phyloP scores from a whole-genome alignment of 164 flowering plant species.

The Paratinospora sagittata region DNA sequence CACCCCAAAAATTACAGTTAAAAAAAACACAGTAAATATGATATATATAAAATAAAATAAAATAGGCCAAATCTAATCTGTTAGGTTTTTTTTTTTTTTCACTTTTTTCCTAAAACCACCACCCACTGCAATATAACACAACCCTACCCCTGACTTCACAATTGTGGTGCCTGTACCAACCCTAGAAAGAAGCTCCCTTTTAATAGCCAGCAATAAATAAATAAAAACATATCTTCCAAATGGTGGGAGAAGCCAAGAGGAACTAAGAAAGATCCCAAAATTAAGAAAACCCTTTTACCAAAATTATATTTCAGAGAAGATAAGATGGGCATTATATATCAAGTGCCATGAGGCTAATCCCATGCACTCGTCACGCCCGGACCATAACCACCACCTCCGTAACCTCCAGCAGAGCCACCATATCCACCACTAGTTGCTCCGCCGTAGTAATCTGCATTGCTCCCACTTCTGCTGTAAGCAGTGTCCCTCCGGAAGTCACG shows the following conservation, averaged over 20 bases:
- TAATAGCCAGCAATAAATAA: not conserved
- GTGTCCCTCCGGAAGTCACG: conserved; percentile 56
- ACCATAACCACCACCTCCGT: conserved; percentile 28
- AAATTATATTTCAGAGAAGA: conserved; percentile 18
- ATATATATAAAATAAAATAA: not conserved
- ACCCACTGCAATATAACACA: conserved; percentile 5
- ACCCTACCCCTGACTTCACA: not conserved
- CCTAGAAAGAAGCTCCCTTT: not conserved
- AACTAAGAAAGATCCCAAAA: not conserved
- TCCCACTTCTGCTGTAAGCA: conserved; percentile 31
- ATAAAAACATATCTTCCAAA: not conserved
- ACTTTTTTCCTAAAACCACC: conserved; percentile 3
- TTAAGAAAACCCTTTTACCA: not conserved
- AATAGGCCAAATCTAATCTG: conserved; percentile 7
- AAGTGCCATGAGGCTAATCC: conserved; percentile 30
- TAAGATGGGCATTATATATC: not conserved
- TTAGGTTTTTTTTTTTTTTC: conserved; percentile 13
- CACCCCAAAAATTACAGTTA: conserved; percentile 4
- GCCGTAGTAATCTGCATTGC: conserved; percentile 35
- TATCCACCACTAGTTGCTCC: conserved; percentile 32
- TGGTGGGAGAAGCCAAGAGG: conserved; percentile 13
- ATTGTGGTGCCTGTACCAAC: conserved; percentile 1
- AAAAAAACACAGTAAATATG: conserved; percentile 7
- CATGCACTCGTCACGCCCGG: conserved; percentile 51
- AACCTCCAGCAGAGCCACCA: conserved; percentile 29